Evolutionary conservation across 1,284 basidiomycete genomes (phyloP).

Genomic region (Crucibulum parvulum): DNA sequence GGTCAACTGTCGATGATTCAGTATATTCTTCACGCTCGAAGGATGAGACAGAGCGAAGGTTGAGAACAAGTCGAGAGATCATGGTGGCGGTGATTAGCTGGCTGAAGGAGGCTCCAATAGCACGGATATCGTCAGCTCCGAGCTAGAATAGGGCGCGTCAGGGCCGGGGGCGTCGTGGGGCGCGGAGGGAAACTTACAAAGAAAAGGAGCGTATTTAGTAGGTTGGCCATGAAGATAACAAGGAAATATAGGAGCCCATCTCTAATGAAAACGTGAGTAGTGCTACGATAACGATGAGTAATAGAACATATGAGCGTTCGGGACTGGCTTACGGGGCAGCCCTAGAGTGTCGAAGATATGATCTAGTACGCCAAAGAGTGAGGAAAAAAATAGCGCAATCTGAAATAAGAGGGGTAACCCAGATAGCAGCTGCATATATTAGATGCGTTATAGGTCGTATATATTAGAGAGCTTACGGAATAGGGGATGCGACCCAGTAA

Average conservation of each 20-base stretch:
- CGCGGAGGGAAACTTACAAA: conserved; percentile 14
- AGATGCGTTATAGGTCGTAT: neutral
- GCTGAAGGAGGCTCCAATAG: conserved; percentile 25
- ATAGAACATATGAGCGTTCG: neutral
- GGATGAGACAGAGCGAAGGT: conserved; percentile 15
- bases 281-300: conserved; percentile 2
- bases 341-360: neutral
- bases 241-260: conserved; percentile 17
- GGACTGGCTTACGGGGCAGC: neutral
- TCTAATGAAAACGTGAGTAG: conserved; percentile 10
- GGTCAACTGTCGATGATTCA: neutral
- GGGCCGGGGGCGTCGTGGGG: neutral
- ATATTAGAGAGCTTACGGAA: conserved; percentile 9
- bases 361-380: conserved; percentile 10
- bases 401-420: conserved; percentile 14
- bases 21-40: neutral
- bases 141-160: conserved; percentile 10
- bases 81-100: conserved; percentile 22
- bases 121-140: conserved; percentile 15
- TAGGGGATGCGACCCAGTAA: conserved; percentile 9
- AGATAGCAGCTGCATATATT: conserved; percentile 11
- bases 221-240: conserved; percentile 12
- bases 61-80: conserved; percentile 26
- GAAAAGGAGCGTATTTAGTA: conserved; percentile 20
- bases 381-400: conserved; percentile 13